Evolutionary conservation across 2,329 filamentous ascomycete species (phyloP), one percentile per base, ranked within the genome.

Genomic region (Diplodia intermedia): DNA sequence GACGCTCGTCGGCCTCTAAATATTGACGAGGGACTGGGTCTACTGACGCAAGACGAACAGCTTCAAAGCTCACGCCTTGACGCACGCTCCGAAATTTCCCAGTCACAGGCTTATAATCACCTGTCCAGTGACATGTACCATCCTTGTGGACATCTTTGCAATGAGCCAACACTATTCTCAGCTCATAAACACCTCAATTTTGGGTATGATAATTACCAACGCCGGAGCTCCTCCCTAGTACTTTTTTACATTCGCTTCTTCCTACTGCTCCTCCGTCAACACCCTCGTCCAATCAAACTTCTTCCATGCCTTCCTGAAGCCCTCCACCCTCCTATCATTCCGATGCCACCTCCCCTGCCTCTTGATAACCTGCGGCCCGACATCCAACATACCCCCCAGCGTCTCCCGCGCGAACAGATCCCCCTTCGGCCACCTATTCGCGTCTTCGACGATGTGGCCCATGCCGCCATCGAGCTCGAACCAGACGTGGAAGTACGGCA

Each of bases 401-500:
- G 97, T 88, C 81, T 98, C 95, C 66, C 95, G 84, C 2, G 95
- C 95, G 77, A 99, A 99, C 20, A 97, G 78, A 79, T 99, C 95
- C 0, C 94, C 94, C 73, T 86, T 88, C 0, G 96, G 96, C 95
- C 95, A 99, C 62, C 89, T 84, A 60, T 88, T 86, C 33, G 89
- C 83, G 73, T 99, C 92, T 80, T 99, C 95, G 0, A 99, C 91
- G 9, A 99, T 84, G 78, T 99, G 95, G 0, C 93, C 95, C 71
- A 99, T 80, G 0, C 95, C 95, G 2, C 95, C 95, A 76, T 99
- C 94, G 0, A 99, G 82, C 65, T 89, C 88, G 77, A 98, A 98
- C 94, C 94, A 99, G 4, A 79, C 94, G 78, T 99, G 95, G 75
- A 99, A 99, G 78, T 99, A 99, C 0, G 96, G 94, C 91, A 96